Evolutionary conservation across 345 rosid genomes (phyloP).

Genomic region (Carallia brachiata): DNA sequence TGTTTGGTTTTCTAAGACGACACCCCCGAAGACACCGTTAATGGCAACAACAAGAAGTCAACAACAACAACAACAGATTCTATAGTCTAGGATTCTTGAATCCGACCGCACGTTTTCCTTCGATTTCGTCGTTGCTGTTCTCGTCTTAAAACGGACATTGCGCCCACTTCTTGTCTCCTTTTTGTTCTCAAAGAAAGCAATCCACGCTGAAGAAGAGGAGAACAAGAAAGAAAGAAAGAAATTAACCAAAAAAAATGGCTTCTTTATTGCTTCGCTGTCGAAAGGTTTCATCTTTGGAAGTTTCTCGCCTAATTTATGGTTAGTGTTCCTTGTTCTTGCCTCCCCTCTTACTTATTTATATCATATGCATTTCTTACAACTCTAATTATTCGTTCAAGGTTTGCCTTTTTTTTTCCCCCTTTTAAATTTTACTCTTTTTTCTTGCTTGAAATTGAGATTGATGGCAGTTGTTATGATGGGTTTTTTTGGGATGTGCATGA

Average conservation of each 20-base stretch:
- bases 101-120: slow-evolving; percentile 18
- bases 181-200: neutral
- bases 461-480: too few species aligned
- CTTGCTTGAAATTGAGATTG: too few species aligned
- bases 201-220: neutral
- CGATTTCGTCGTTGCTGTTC: slow-evolving; percentile 7
- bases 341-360: neutral
- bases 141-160: neutral
- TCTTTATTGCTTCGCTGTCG: slow-evolving; percentile 49
- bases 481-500: too few species aligned
- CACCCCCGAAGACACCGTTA: too few species aligned
- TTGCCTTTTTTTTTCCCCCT: too few species aligned
- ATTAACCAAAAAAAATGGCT: slow-evolving; percentile 30
- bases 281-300: slow-evolving; percentile 52
- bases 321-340: slow-evolving; percentile 14
- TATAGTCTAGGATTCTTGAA: slow-evolving; percentile 14
- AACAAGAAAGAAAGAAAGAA: too few species aligned
- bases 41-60: too few species aligned
- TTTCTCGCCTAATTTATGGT: slow-evolving; percentile 57
- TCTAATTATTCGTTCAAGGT: neutral
- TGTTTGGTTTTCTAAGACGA: too few species aligned
- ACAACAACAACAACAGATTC: too few species aligned
- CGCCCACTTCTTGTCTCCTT: neutral
- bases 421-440: too few species aligned
- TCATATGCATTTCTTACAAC: neutral